Evolutionary conservation across 352 stramenopile genomes (phyloP), one percentile per base, ranked within the genome.

Genomic region (Globisporangium yorkense): DNA sequence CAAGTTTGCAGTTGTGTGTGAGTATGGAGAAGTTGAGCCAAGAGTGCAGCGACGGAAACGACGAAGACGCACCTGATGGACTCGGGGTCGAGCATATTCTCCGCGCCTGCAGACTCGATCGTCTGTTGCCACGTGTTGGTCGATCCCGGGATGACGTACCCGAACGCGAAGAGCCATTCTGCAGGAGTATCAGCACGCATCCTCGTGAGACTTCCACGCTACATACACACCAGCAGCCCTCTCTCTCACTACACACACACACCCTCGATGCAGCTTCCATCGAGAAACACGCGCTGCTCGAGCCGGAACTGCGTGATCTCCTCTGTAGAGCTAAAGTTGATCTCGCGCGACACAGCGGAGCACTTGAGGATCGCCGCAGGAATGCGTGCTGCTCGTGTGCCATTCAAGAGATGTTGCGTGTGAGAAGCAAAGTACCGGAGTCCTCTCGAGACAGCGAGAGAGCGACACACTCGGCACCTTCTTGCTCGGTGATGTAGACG

Each of bases 101-200:
- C 87, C 9, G 87, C 63, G 2, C 84, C 84, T 0, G 89, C 91
- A 1, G 91, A 80, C 54, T 97, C 87, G 54, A 98, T 98, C 4
- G 89, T 98, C 60, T 98, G 92, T 64, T 98, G 90, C 94, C 94
- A 98, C 12, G 80, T 92, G 68, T 98, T 98, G 13, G 89, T 98
- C 20, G 89, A 98, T 18, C 89, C 84, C 1, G 93, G 89, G 51
- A 98, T 98, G 18, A 98, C 94, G 63, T 92, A 98, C 21, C 95
- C 95, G 67, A 98, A 98, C 29, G 81, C 81, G 64, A 98, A 98
- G 54, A 93, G 74, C 94, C 93, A 98, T 68, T 98, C 92, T 56
- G 37, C 10, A 33, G 18, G 49, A 33, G 16, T 96, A 71, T 39
- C 13, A 1, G 35, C 50, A 43, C 37, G 5, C 10, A 37, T 12